These are phyloP conservation scores for Hansfordia pulvinata DNA, from an alignment of 2,329 filamentous ascomycete genomes.

Conservation along the genomic window DNA sequence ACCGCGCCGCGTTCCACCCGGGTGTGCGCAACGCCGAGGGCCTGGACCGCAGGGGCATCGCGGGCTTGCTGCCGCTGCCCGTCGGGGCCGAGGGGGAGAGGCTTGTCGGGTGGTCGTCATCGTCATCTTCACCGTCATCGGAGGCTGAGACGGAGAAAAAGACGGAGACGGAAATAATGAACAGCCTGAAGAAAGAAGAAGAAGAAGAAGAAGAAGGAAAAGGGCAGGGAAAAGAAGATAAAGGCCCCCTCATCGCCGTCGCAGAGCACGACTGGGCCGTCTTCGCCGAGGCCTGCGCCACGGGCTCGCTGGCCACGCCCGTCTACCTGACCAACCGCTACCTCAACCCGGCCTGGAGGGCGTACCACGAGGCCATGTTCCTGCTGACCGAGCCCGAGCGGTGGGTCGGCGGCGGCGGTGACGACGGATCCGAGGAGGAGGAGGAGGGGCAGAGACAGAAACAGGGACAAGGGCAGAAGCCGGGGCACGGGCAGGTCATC, in stretches of 20 bases:
- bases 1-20: conserved; percentile 30
- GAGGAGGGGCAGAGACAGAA: too few species aligned
- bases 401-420: conserved; percentile 26
- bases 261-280: conserved; percentile 38
- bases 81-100: too few species aligned
- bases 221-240: too few species aligned
- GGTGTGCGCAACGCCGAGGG: conserved; percentile 33
- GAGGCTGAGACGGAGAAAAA: too few species aligned
- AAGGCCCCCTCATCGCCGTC: conserved; percentile 30
- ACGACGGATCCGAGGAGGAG: too few species aligned
- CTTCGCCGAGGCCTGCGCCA: conserved; percentile 31
- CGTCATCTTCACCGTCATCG: too few species aligned
- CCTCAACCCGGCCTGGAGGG: conserved; percentile 36
- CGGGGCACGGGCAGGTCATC: too few species aligned
- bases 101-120: too few species aligned
- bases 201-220: too few species aligned
- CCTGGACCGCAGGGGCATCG: conserved; percentile 30
- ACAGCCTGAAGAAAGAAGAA: too few species aligned
- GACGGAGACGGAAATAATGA: too few species aligned
- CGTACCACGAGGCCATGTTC: conserved; percentile 36
- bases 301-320: conserved; percentile 16
- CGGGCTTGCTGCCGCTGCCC: conserved; percentile 25
- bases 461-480: too few species aligned
- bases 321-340: conserved; percentile 30
- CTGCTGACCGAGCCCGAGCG: conserved; percentile 24